Conservation (phyloP, 331 rosid species). For the Quercus tomentella region DNA sequence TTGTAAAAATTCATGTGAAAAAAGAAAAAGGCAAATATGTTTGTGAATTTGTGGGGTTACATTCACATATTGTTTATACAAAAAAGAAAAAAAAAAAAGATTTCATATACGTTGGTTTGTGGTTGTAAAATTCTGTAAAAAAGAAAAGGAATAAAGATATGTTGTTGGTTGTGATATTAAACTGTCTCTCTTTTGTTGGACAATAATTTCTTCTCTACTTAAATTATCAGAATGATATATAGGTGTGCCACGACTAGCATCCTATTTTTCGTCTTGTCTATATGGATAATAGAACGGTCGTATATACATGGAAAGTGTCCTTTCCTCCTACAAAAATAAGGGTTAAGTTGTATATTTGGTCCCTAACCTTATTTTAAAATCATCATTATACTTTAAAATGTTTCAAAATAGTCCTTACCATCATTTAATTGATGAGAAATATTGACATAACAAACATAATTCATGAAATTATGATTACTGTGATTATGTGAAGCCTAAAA, state of each 20-base stretch:
- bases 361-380: no score
- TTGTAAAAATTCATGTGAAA: neutral
- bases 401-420: no score
- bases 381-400: no score
- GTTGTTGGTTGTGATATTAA: conserved; percentile 23
- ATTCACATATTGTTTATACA: neutral
- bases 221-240: no score
- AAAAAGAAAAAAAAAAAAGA: neutral
- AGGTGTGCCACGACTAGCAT: neutral
- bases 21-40: neutral
- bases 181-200: neutral
- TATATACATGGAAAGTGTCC: neutral
- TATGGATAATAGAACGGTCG: neutral
- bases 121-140: neutral
- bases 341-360: no score
- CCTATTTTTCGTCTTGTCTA: neutral
- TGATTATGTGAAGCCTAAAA: no score
- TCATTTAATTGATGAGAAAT: no score
- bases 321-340: neutral
- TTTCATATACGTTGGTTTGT: neutral
- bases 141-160: conserved; percentile 11
- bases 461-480: no score
- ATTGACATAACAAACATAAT: no score
- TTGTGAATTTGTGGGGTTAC: neutral
- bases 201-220: neutral